Evolutionary conservation across 2,329 filamentous ascomycete genomes (phyloP).

Genomic region (Coleophoma cylindrospora): DNA sequence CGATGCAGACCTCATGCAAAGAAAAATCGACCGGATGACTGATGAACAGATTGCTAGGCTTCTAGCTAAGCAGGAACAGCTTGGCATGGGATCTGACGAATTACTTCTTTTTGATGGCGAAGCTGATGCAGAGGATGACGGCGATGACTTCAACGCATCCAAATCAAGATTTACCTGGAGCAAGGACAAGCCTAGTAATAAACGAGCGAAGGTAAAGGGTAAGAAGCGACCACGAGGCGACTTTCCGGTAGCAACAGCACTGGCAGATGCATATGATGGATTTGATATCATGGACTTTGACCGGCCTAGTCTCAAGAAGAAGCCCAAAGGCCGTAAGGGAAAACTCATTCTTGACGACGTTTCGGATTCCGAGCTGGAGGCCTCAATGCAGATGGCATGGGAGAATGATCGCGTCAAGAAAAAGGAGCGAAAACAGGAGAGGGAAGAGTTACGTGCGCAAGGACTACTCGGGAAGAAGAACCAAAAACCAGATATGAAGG

Average conservation of each 20-base stretch:
- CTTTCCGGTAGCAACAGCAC: conserved; percentile 49
- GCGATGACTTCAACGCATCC: conserved; percentile 8
- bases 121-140: conserved; percentile 26
- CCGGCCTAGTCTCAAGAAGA: conserved; percentile 59
- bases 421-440: conserved; percentile 61
- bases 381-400: conserved; percentile 53
- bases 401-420: conserved; percentile 68
- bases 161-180: neutral
- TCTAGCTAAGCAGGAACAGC: conserved; percentile 55
- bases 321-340: conserved; percentile 56
- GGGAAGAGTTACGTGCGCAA: conserved; percentile 62
- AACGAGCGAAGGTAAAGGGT: conserved; percentile 17
- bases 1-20: conserved; percentile 30
- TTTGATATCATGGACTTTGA: conserved; percentile 86
- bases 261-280: conserved; percentile 52
- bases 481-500: conserved; percentile 49
- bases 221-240: conserved; percentile 22
- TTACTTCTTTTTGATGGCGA: conserved; percentile 49
- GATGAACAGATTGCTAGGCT: conserved; percentile 59
- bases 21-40: conserved; percentile 41
- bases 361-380: conserved; percentile 63
- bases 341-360: conserved; percentile 46
- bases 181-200: conserved; percentile 5
- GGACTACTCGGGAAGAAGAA: conserved; percentile 58
- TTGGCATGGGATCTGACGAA: conserved; percentile 56